Percentiles rank a stretch among this genome's conserved stretches.
These are phyloP conservation scores for Gentiana macrophylla DNA, from an alignment of 257 asterid genomes.

Conservation along the genomic window DNA sequence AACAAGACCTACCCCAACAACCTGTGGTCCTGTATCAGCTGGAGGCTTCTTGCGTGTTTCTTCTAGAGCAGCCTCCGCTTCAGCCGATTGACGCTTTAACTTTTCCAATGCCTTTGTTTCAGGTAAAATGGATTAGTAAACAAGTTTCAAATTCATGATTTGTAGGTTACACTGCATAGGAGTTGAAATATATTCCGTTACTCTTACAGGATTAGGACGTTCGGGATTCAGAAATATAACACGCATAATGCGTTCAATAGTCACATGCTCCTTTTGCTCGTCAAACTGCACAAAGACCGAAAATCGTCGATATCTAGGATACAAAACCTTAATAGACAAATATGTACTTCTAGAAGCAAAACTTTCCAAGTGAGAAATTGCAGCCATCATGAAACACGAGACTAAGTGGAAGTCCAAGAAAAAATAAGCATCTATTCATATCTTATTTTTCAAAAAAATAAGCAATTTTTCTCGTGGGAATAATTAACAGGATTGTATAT, in stretches of 20 bases:
- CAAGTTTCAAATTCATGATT: not conserved
- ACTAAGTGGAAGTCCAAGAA: no score
- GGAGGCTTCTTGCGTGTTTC: constrained; percentile 65
- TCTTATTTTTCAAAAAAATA: no score
- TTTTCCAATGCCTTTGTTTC: constrained; percentile 52
- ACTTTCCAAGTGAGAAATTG: no score
- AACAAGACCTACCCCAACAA: constrained; percentile 70
- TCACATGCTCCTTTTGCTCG: constrained; percentile 73
- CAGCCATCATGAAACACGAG: no score
- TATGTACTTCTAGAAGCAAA: no score
- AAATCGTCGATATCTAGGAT: not conserved
- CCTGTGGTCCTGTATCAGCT: constrained; percentile 48
- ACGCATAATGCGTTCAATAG: constrained; percentile 49
- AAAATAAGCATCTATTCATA: no score
- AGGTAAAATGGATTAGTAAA: not conserved
- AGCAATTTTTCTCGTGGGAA: no score
- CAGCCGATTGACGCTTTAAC: constrained; percentile 67
- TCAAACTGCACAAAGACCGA: constrained; percentile 49
- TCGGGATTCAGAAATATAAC: constrained; percentile 73
- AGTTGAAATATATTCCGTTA: not conserved
- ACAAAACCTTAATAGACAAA: no score
- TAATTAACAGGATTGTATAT: no score
- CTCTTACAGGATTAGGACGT: constrained; percentile 54
- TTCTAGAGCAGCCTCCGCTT: constrained; percentile 70
- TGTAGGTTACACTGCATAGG: no score